Base-by-base conservation (phyloP, 2,329 filamentous ascomycete genomes). In the Phialophora verrucosa region DNA sequence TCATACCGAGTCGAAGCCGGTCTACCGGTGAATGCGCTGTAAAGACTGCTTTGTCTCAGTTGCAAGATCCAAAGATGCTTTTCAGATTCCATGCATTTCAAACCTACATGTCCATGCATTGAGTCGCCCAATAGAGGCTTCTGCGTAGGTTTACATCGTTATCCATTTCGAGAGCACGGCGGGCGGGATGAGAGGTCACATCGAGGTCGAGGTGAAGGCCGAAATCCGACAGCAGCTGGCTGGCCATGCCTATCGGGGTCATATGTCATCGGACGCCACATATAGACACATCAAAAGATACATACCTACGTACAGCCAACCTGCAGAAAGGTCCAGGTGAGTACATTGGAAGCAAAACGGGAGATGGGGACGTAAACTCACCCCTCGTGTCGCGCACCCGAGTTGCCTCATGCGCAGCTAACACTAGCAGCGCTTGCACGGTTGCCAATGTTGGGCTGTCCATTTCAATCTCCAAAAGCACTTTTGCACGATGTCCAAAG, bases 361-460 rank as follows among this genome's bases (percentile, higher is more conserved):
- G n/a, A 42, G 7, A 23, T 3, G 32, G 20, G 23, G 3, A 17
- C 10, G 4, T 14, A 32, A 82, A 71, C 81, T 80, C 82, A 27
- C 80, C 81, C 8, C 81, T 76, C 23, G 80, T 78, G 64, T 82
- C 80, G 12, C 80, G 76, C 17, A 78, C 79, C 14, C 75, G 78
- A 5, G 78, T 80, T 2, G 78, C 78, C 67, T 84, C 82, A 42
- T 80, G 77, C n/a, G 75, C 77, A 49, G 81, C 81, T 54, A 84
- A 72, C 17, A 83, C 75, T 2, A 81, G 77, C 55, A 83, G 74
- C 2, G 81, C 79, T 63, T 83, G 82, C 12, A 82, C 78, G 3
- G 81, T 83, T 4, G 82, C 80, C 12, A 83, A 75, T 55, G 77
- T 80, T 1, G 82, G 82, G 29, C 75, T 78, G 64, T 83, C 82